Base-by-base conservation (phyloP, 306 rosid species). In the Glycine soja region DNA sequence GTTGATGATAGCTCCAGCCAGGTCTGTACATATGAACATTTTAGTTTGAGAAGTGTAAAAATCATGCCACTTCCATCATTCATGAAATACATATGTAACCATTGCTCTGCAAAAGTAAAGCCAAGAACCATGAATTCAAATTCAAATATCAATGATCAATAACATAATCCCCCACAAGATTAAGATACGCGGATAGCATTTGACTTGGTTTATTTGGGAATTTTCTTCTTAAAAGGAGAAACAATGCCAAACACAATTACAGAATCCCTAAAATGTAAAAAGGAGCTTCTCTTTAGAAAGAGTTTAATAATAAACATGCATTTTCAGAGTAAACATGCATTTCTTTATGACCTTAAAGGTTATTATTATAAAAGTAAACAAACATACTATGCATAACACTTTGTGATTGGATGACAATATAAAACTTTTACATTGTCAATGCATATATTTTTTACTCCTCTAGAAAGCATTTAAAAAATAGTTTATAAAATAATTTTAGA, bases 11-110 rank as follows among this genome's bases (percentile, higher is more conserved):
- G 68, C 80, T 68, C 78, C 81, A 34, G 50, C 66, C 24, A 74
- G 48, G 79, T 46, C 42, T 53, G 79, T 69, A 61, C 83, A 78
- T 7, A 45, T 3, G 66, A 24, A 61, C 24, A 64, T 64, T 51
- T 4, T 67, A 42, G 73, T 74, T 58, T 73, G 78, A 66, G 54
- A 42, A 42, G 71, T 72, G 70, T 38, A 32, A 15, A 15, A 51
- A 45, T 10, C 73, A 79, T 46, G 80, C 79, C 85, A 24, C 50
- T 70, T 80, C 77, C 81, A 69, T 43, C 68, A 48, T 84, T 42
- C 24, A 65, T 56, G 66, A 65, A n/a, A 66, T 67, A 56, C 48
- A 56, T 8, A 52, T 11, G 74, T 34, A 48, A 48, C 30, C 69
- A 24, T 24, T 24, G 30, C 70, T 74, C 80, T 85, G 85, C 80